These are phyloP conservation scores for Quercus glauca DNA, from an alignment of 306 rosid genomes.

Conservation along the genomic window DNA sequence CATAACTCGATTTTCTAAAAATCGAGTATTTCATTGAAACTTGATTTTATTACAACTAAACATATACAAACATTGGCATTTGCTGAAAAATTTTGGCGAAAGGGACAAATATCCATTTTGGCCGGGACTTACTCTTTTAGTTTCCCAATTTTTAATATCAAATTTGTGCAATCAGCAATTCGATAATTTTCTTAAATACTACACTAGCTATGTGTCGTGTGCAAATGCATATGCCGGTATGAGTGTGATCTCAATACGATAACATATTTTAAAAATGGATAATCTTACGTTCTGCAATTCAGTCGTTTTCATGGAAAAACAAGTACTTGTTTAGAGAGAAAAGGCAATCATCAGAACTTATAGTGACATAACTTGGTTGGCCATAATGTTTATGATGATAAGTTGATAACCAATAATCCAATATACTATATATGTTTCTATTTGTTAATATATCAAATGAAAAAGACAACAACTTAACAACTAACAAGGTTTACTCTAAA, in stretches of 20 bases:
- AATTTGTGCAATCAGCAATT: not conserved
- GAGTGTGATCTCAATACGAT: not conserved
- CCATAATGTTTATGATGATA: not conserved
- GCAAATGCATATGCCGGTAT: constrained; percentile 11
- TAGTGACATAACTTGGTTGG: not conserved
- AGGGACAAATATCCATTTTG: rapidly evolving
- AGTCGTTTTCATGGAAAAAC: not conserved
- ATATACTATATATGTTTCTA: not conserved
- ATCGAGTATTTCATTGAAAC: too few relatives aligned
- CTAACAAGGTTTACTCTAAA: not conserved
- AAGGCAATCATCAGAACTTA: not conserved
- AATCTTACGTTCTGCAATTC: not conserved
- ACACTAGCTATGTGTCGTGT: not conserved
- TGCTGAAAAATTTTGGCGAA: too few relatives aligned
- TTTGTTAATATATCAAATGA: not conserved
- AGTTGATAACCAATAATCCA: too few relatives aligned
- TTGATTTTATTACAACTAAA: too few relatives aligned
- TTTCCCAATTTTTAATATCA: not conserved
- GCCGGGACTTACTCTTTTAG: too few relatives aligned
- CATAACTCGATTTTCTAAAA: too few relatives aligned
- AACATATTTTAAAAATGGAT: not conserved
- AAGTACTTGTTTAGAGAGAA: not conserved
- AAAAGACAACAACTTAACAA: not conserved
- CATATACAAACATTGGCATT: too few relatives aligned
- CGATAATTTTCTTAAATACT: not conserved